phyloP scores from a whole-genome alignment of 208 protist species.

The Leptomonas seymouri region DNA sequence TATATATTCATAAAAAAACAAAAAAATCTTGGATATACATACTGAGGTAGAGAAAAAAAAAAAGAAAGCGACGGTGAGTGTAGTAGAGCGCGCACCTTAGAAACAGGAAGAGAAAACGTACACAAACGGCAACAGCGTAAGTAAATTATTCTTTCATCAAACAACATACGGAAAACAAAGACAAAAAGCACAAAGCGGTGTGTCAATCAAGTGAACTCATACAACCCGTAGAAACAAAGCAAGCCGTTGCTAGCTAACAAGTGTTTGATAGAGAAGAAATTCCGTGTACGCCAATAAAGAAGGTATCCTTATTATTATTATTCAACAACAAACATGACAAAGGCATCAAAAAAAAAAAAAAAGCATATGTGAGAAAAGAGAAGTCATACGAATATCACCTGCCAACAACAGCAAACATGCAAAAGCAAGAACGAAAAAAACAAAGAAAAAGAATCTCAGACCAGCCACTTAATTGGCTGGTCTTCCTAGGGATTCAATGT shows the following conservation, averaged over 20 bases:
- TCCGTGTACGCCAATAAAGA: too few relatives aligned
- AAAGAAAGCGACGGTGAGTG: background rate
- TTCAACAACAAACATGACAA: too few relatives aligned
- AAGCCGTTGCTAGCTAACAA: too few relatives aligned
- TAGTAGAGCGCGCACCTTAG: too few relatives aligned
- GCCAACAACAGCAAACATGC: background rate
- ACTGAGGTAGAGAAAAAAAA: background rate
- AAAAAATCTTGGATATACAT: too few relatives aligned
- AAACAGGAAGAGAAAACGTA: too few relatives aligned
- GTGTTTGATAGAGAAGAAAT: too few relatives aligned
- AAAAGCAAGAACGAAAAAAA: background rate
- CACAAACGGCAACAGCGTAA: too few relatives aligned
- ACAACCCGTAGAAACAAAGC: too few relatives aligned
- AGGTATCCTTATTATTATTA: too few relatives aligned
- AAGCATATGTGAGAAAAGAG: background rate
- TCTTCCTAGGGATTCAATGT: slow-evolving; percentile 57
- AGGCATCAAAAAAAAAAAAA: slow-evolving; percentile 30
- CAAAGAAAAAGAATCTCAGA: background rate
- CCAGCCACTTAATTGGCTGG: slow-evolving; percentile 9
- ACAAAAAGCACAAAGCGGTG: slow-evolving; percentile 14
- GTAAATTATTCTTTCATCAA: background rate
- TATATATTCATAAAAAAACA: too few relatives aligned
- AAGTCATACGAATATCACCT: background rate
- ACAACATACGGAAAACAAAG: slow-evolving; percentile 15
- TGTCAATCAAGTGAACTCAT: too few relatives aligned